These are phyloP conservation scores for Papilionanthe hybrid DNA, from an alignment of 116 monocot genomes.

Conservation along the genomic window DNA sequence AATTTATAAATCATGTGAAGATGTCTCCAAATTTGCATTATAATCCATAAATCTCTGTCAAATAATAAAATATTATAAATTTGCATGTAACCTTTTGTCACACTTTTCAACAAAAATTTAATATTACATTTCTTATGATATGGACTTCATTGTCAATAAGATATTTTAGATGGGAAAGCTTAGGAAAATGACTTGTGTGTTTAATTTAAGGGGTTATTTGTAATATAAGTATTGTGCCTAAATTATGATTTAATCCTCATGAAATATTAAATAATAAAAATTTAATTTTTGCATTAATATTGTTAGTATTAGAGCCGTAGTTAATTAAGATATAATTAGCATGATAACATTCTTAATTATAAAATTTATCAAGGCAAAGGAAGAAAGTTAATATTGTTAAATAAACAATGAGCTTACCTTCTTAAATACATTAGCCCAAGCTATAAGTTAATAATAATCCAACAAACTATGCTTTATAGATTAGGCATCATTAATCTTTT, in stretches of 20 bases:
- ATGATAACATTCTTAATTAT: no score
- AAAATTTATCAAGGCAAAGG: no score
- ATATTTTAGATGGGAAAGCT: background rate
- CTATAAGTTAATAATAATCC: no score
- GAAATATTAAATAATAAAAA: background rate
- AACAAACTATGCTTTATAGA: no score
- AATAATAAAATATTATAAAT: background rate
- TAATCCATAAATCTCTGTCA: background rate
- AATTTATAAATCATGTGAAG: no score
- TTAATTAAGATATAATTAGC: no score
- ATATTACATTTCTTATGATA: background rate
- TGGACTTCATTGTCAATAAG: conserved; percentile 1
- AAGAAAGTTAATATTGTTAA: background rate
- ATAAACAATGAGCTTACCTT: background rate
- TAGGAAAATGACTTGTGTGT: background rate
- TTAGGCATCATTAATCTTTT: no score
- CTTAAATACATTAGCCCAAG: no score
- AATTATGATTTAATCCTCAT: background rate
- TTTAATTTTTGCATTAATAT: background rate
- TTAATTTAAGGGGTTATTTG: background rate
- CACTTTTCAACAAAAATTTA: background rate
- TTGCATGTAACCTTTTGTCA: background rate
- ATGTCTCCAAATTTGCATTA: background rate
- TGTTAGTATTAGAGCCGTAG: background rate
- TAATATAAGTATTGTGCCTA: background rate